These are phyloP conservation scores for Sporothrix protearum DNA, from an alignment of 2,329 filamentous ascomycete genomes.

Conservation along the genomic window DNA sequence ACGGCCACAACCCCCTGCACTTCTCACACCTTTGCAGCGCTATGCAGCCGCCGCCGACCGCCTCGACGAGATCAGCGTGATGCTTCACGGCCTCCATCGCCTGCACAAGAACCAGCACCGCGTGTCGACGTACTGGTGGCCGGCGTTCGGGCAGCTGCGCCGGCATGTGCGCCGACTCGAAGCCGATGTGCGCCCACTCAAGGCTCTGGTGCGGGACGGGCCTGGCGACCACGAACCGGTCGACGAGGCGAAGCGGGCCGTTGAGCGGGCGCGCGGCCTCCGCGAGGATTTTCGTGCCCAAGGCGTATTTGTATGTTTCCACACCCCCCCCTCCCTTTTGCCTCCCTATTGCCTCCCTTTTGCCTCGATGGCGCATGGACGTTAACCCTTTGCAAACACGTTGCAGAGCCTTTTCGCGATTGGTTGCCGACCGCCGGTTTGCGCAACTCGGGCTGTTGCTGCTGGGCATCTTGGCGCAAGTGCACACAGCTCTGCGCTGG, in stretches of 20 bases:
- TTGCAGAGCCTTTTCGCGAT: constrained; percentile 60
- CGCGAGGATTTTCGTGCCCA: constrained; percentile 40
- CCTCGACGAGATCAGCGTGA: constrained; percentile 43
- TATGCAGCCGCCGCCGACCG: constrained; percentile 28
- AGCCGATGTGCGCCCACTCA: constrained; percentile 35
- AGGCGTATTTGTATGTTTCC: constrained; percentile 45
- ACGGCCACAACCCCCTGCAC: not conserved
- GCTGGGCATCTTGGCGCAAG: constrained; percentile 59
- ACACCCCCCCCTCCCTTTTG: not conserved
- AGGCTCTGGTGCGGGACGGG: constrained; percentile 33
- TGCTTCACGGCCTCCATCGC: constrained; percentile 71
- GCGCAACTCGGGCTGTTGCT: constrained; percentile 67
- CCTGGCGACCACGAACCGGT: not conserved
- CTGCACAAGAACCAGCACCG: constrained; percentile 92
- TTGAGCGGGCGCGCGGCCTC: constrained; percentile 40
- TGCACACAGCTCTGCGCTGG: constrained; percentile 46
- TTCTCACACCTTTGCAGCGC: not conserved
- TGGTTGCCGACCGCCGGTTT: constrained; percentile 70
- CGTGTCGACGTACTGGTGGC: constrained; percentile 70
- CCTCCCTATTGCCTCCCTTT: no score
- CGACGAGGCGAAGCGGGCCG: constrained; percentile 11
- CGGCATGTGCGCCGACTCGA: constrained; percentile 59
- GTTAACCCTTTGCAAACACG: not conserved
- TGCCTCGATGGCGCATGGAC: no score
- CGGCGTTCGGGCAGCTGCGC: constrained; percentile 66